These are phyloP conservation scores for Pestalotiopsis sp. DNA, from an alignment of 2,329 filamentous ascomycete genomes.

Conservation along the genomic window DNA sequence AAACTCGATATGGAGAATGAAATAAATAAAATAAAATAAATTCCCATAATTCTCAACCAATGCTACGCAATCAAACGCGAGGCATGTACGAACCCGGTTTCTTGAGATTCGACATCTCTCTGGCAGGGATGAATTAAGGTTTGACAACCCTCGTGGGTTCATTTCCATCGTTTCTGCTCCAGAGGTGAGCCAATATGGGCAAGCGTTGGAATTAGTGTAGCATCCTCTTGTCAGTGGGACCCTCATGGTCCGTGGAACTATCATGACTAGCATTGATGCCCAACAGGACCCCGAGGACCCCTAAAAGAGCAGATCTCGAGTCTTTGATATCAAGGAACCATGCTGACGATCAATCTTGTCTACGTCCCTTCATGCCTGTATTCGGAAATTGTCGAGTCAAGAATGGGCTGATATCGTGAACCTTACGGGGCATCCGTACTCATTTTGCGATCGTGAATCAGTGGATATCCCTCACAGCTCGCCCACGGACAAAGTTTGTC, in stretches of 20 bases:
- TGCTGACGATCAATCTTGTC: background rate
- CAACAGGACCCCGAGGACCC: conserved; percentile 2
- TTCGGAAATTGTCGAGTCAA: background rate
- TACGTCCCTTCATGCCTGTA: background rate
- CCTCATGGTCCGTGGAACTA: background rate
- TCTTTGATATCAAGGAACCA: background rate
- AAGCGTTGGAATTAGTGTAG: background rate
- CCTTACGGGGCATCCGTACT: background rate
- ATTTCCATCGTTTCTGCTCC: background rate
- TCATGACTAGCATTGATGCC: conserved; percentile 2
- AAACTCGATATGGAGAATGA: background rate
- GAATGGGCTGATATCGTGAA: background rate
- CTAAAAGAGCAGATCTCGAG: background rate
- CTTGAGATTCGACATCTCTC: background rate
- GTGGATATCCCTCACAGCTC: background rate
- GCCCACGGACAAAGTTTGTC: background rate
- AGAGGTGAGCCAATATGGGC: background rate
- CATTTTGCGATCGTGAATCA: background rate
- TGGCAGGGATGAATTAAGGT: conserved; percentile 5
- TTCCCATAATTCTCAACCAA: background rate
- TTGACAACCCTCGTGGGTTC: background rate
- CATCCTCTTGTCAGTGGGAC: background rate
- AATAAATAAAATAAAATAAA: background rate
- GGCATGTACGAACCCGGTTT: background rate
- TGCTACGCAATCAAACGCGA: background rate